These are phyloP conservation scores for Vaccinium myrtillus DNA, from an alignment of 148 eudicot species.

Conservation along the genomic window DNA sequence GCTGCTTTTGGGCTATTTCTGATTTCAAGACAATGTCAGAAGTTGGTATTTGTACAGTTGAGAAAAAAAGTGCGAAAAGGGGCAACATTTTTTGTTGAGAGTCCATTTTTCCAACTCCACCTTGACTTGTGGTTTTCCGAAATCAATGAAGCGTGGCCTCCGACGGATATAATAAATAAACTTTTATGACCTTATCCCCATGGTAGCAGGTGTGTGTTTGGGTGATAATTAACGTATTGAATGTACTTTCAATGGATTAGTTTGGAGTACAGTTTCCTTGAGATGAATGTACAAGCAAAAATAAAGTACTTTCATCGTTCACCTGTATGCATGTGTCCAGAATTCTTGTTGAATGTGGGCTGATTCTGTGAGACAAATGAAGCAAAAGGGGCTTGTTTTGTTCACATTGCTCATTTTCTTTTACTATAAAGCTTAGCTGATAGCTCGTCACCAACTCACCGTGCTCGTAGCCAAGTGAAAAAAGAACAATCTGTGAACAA, in stretches of 20 bases:
- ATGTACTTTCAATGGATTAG: not conserved
- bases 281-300: not conserved
- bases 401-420: not conserved
- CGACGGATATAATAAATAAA: not conserved
- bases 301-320: not conserved
- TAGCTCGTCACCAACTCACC: too few species aligned
- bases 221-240: not conserved
- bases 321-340: not conserved
- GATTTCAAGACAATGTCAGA: not conserved
- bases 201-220: not conserved
- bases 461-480: too few species aligned
- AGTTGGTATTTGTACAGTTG: slow-evolving; percentile 10
- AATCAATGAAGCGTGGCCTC: not conserved
- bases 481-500: too few species aligned
- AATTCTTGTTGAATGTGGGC: not conserved
- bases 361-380: not conserved
- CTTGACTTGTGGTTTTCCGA: not conserved
- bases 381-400: not conserved
- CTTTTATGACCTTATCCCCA: not conserved
- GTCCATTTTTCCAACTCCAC: not conserved
- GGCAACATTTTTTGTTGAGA: not conserved
- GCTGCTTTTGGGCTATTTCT: not conserved
- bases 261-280: not conserved
- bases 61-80: not conserved
- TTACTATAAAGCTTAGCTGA: too few species aligned